These are phyloP conservation scores for Fragilaria crotonensis DNA, from an alignment of 108 stramenopile genomes.

Conservation along the genomic window DNA sequence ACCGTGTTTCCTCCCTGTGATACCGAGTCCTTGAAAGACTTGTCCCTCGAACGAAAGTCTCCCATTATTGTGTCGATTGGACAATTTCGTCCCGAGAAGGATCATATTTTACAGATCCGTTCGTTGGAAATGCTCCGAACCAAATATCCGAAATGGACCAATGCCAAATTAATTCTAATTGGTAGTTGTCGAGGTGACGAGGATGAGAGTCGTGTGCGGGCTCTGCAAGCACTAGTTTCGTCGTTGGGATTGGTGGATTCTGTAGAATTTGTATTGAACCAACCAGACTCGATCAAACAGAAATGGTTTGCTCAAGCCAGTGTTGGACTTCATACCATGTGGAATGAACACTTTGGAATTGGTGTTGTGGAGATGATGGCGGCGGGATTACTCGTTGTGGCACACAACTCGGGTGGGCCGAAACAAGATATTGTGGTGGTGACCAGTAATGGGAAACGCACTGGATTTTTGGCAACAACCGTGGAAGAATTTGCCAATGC, in stretches of 20 bases:
- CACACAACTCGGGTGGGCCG: slow-evolving; percentile 96
- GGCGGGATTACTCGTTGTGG: slow-evolving; percentile 89
- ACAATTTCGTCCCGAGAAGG: slow-evolving; percentile 99
- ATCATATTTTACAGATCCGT: slow-evolving; percentile 84
- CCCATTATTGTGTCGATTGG: slow-evolving; percentile 85
- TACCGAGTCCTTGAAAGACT: slow-evolving; percentile 35
- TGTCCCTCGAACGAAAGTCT: slow-evolving; percentile 21
- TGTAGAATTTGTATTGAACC: slow-evolving; percentile 88
- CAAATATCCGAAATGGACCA: slow-evolving; percentile 14
- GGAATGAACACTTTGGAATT: slow-evolving; percentile 99
- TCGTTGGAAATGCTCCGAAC: slow-evolving; percentile 41
- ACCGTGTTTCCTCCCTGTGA: slow-evolving; percentile 92
- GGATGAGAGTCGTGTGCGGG: slow-evolving; percentile 68
- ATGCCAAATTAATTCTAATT: slow-evolving; percentile 76
- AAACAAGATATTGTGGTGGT: slow-evolving; percentile 67
- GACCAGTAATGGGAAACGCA: slow-evolving; percentile 14
- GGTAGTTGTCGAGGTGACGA: slow-evolving; percentile 88
- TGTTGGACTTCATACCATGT: slow-evolving; percentile 99
- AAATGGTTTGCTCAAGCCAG: slow-evolving; percentile 60
- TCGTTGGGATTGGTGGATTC: slow-evolving; percentile 44
- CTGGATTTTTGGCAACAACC: slow-evolving; percentile 72
- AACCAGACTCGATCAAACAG: slow-evolving; percentile 76
- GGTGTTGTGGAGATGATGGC: slow-evolving; percentile 99
- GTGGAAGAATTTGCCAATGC: slow-evolving; percentile 68
- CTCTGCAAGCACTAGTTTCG: slow-evolving; percentile 41